phyloP scores from a whole-genome alignment of 2,329 filamentous ascomycete species.

The Ploettnerulaceae sp. region DNA sequence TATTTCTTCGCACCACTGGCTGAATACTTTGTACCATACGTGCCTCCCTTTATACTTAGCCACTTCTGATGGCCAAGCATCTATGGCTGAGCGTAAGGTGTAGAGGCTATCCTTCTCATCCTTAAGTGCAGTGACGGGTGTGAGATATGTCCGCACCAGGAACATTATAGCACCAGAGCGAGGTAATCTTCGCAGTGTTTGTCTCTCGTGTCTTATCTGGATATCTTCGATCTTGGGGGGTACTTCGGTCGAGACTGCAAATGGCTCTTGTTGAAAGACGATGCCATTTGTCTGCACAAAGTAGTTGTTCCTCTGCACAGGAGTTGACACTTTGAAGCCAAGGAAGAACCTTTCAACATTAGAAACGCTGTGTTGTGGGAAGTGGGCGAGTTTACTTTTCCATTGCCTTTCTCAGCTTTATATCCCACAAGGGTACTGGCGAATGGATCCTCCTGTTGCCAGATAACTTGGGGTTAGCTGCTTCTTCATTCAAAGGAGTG shows the following conservation, averaged over 20 bases:
- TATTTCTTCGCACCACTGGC: conserved; percentile 16
- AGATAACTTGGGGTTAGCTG: no score
- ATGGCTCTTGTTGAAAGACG: conserved; percentile 33
- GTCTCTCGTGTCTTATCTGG: conserved; percentile 60
- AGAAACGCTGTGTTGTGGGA: neutral
- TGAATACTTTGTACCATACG: conserved; percentile 64
- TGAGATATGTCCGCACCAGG: conserved; percentile 57
- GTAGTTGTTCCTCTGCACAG: conserved; percentile 59
- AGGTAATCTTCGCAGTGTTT: conserved; percentile 55
- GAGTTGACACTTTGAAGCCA: conserved; percentile 36
- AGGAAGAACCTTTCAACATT: conserved; percentile 37
- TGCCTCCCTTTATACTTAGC: conserved; percentile 70
- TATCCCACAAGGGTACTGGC: conserved; percentile 44
- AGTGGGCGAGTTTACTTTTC: conserved; percentile 36
- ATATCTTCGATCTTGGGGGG: conserved; percentile 70
- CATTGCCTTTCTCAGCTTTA: conserved; percentile 39
- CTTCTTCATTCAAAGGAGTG: no score
- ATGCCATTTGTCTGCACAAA: conserved; percentile 72
- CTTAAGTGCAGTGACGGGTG: conserved; percentile 48
- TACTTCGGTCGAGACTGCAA: conserved; percentile 60
- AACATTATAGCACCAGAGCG: conserved; percentile 50
- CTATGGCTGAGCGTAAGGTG: conserved; percentile 65
- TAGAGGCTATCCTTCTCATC: conserved; percentile 68
- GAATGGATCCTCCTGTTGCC: conserved; percentile 41
- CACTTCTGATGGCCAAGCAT: conserved; percentile 76